Evolutionary conservation across 768 basidiomycete genomes (phyloP), one percentile per base, ranked within the genome.

Genomic region (Collybiopsis luxurians): DNA sequence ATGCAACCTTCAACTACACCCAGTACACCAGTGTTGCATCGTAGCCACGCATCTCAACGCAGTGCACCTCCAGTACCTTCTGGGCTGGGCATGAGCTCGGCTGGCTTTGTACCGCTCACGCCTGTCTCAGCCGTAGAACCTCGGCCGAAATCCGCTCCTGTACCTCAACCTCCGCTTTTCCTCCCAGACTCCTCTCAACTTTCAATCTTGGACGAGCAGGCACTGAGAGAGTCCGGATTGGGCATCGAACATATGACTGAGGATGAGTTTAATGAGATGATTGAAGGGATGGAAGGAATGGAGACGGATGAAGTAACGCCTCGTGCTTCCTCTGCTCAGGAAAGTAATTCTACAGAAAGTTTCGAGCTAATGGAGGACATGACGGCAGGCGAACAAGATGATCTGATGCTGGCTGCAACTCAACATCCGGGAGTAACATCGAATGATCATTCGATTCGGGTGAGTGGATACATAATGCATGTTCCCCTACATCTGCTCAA

Each of bases 171-270:
- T 53, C 74, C 82, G 55, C 66, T 83, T 64, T 73, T 85, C 66
- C 63, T 75, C 55, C 73, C 83, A 24, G 59, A 61, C 31, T 75
- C 77, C 6, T 80, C 85, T n/a, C 86, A 86, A 64, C 75, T 87
- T 36, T 86, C 88, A 2, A 75, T 73, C 27, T 77, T 75, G 28
- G 79, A 83, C 36, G 73, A 77, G 61, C 80, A 77, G 50, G 74
- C 76, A 4, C 74, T 90, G 44, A 76, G 76, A 36, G 77, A 75
- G 26, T 83, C 85, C 1, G 89, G 89, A 4, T 71, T 92, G 27
- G 87, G 85, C 2, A 74, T 86, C 23, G 87, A 89, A 63, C 65
- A 77, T 58, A 89, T 91, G 88, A 73, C 77, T 57, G 75, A 69
- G 4, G 78, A 82, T 23, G 87, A 90, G 65, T 68, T 90, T 34